Percentiles rank a stretch among this genome's conserved stretches.
phyloP scores from a whole-genome alignment of 805 yeast species.

The Candida anglica region DNA sequence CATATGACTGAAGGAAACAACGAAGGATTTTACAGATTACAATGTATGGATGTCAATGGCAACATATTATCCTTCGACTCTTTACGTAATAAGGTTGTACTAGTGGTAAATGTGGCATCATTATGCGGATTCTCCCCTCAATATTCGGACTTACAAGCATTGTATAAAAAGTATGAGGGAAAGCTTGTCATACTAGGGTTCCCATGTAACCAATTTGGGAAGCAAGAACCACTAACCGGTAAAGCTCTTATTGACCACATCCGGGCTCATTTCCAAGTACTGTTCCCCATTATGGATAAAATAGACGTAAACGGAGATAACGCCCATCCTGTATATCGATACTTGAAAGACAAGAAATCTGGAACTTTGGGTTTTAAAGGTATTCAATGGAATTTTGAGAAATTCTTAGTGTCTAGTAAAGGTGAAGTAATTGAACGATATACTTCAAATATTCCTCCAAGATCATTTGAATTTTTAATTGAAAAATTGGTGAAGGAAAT shows the following conservation, averaged over 20 bases:
- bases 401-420: conserved; percentile 36
- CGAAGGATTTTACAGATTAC: conserved; percentile 37
- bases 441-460: conserved; percentile 71
- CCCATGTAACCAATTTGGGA: conserved; percentile 43
- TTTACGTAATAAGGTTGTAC: conserved; percentile 44
- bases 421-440: conserved; percentile 48
- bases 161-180: conserved; percentile 36
- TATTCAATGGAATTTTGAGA: conserved; percentile 44
- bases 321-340: conserved; percentile 77
- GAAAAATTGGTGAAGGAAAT: conserved; percentile 11
- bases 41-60: conserved; percentile 36
- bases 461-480: conserved; percentile 40
- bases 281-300: conserved; percentile 85
- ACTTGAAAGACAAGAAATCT: conserved; percentile 57
- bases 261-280: conserved; percentile 78
- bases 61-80: conserved; percentile 32
- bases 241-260: conserved; percentile 74
- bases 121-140: conserved; percentile 44
- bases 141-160: conserved; percentile 37
- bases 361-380: conserved; percentile 43
- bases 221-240: conserved; percentile 38
- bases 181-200: conserved; percentile 37
- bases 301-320: conserved; percentile 83
- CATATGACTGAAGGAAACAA: too few relatives aligned
- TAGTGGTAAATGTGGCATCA: conserved; percentile 43